These are phyloP conservation scores for Knoxia roxburghii DNA, from an alignment of 257 asterid species.

Conservation along the genomic window DNA sequence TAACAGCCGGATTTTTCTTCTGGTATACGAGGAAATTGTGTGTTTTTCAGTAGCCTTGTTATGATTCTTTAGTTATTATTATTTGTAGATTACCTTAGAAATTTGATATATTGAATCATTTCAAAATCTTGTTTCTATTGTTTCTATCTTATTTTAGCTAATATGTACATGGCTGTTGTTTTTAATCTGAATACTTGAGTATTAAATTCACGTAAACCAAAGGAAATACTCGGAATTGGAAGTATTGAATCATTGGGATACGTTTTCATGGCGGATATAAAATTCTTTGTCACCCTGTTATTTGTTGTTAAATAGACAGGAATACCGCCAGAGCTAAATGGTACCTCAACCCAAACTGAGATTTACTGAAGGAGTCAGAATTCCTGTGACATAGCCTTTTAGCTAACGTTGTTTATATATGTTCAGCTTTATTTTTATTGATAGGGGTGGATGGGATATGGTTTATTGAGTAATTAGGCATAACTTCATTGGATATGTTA, in stretches of 20 bases:
- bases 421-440: background rate
- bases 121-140: background rate
- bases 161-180: background rate
- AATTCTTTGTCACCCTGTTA: too few relatives aligned
- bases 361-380: background rate
- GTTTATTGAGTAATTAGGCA: background rate
- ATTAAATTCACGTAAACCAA: background rate
- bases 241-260: background rate
- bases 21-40: background rate
- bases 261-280: background rate
- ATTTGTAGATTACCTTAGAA: background rate
- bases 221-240: background rate
- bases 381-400: background rate
- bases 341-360: background rate
- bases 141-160: background rate
- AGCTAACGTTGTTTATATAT: background rate
- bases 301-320: too few relatives aligned
- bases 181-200: background rate
- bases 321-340: background rate
- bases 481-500: background rate
- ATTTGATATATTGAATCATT: too few relatives aligned
- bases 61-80: background rate
- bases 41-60: background rate
- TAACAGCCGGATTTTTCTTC: background rate
- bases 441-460: background rate